Evolutionary conservation across 257 asterid species (phyloP), one percentile per base, ranked within the genome.

Genomic region (Capsicum rhomboideum): DNA sequence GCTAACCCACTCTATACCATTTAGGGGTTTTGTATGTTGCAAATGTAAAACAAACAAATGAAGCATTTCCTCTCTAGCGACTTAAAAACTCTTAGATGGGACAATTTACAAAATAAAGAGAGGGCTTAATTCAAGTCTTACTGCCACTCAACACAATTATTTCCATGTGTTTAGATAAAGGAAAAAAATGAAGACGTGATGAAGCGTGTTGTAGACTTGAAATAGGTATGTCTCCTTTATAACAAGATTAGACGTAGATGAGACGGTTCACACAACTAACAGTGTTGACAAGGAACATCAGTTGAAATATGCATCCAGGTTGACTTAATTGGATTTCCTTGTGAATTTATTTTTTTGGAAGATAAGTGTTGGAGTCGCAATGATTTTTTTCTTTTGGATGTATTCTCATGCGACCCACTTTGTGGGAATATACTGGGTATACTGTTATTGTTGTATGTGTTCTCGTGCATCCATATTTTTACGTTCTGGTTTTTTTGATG

Each of bases 401-500:
- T 23, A 21, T 7, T 42, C 80, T 74, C 0, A 21, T 74, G 80
- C 58, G n/a, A n/a, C n/a, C n/a, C n/a, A n/a, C n/a, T n/a, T n/a
- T n/a, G n/a, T n/a, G n/a, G n/a, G n/a, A n/a, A n/a, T n/a, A n/a
- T n/a, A n/a, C n/a, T n/a, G n/a, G n/a, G n/a, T n/a, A n/a, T n/a
- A n/a, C n/a, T n/a, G n/a, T n/a, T n/a, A n/a, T n/a, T n/a, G n/a
- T n/a, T n/a, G n/a, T n/a, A n/a, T n/a, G 59, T 23, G 40, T 7
- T 42, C 80, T 74, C 0, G 40, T 74, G 80, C 58, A 34, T 74
- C 64, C 26, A 29, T 56, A 49, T 80, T 78, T 75, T 85, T 52
- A 87, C 16, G 16, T 61, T 78, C 46, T 85, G 83, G 54, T 59
- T 54, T 84, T 56, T 61, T 8, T 63, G 21, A 63, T 88, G 87